A percentile compares a stretch with the other conserved stretches of the same genome.
phyloP scores from a whole-genome alignment of 2,329 filamentous ascomycete genomes.

The Apiospora malaysiana region DNA sequence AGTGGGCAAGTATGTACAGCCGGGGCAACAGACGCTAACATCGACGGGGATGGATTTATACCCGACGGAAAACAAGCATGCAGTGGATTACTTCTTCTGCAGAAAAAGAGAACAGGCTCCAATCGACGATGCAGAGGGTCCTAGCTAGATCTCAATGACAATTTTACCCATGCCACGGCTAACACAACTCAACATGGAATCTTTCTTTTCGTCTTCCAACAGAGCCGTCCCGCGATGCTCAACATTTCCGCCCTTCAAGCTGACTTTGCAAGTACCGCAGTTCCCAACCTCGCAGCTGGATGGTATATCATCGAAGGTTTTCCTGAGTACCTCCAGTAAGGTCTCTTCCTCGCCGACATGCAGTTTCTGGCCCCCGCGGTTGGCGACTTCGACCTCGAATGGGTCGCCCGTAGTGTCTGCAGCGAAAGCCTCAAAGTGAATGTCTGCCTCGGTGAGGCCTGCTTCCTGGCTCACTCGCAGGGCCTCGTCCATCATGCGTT shows the following conservation, averaged over 20 bases:
- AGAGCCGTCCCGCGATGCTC: constrained; percentile 58
- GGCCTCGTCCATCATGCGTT: constrained; percentile 61
- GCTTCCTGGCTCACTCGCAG: constrained; percentile 45
- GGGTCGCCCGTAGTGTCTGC: constrained; percentile 61
- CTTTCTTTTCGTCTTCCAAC: constrained; percentile 49
- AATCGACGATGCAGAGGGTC: neutral
- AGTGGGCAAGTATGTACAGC: neutral
- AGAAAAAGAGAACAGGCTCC: neutral
- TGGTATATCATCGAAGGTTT: constrained; percentile 48
- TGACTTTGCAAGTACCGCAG: constrained; percentile 58
- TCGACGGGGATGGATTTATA: neutral
- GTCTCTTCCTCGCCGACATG: constrained; percentile 55
- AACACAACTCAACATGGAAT: constrained; percentile 56
- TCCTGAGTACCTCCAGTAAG: constrained; percentile 54
- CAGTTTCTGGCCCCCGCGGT: constrained; percentile 42
- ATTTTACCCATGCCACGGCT: constrained; percentile 58
- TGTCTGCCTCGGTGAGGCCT: constrained; percentile 53
- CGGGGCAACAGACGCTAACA: neutral
- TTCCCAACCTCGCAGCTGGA: constrained; percentile 62
- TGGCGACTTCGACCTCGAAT: constrained; percentile 61
- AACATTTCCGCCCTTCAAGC: constrained; percentile 48
- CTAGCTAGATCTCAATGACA: constrained; percentile 50
- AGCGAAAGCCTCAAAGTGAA: constrained; percentile 67
- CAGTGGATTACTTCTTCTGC: neutral
- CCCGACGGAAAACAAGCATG: neutral